A percentile compares a stretch with the other conserved stretches of the same genome.
Evolutionary conservation across 192 early-diverging fungal genomes (phyloP).

Genomic region (Pecoramyces ruminantium): DNA sequence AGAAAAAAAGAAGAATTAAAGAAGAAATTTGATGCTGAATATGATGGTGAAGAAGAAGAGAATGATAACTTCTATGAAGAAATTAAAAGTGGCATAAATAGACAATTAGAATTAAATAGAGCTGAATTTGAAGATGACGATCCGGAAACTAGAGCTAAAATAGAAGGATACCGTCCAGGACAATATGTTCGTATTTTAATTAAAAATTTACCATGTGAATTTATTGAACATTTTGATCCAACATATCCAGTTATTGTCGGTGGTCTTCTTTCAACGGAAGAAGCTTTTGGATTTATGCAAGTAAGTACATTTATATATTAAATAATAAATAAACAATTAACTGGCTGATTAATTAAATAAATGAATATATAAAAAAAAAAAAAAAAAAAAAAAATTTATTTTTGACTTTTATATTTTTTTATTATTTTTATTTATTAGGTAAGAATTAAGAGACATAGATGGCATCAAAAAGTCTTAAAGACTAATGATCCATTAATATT

Average conservation of each 20-base stretch:
- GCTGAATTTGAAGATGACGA: constrained; percentile 79
- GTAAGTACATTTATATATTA: constrained; percentile 13
- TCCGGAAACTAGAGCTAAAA: constrained; percentile 44
- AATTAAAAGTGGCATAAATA: constrained; percentile 72
- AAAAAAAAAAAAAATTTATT: no score
- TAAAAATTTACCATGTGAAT: constrained; percentile 83
- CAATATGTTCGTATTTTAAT: constrained; percentile 84
- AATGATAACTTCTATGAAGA: constrained; percentile 80
- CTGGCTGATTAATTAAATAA: no score
- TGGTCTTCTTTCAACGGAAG: constrained; percentile 72
- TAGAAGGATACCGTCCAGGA: constrained; percentile 87
- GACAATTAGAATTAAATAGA: constrained; percentile 66
- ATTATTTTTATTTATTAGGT: constrained; percentile 21
- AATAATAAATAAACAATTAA: no score
- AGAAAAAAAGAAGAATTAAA: constrained; percentile 78
- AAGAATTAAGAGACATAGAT: constrained; percentile 93
- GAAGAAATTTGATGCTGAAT: constrained; percentile 84
- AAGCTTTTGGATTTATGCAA: constrained; percentile 86
- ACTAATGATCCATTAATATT: constrained; percentile 95
- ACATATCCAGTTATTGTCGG: constrained; percentile 81
- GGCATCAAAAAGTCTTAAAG: constrained; percentile 90
- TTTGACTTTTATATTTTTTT: no score
- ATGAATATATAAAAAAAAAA: no score
- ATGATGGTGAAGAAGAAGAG: constrained; percentile 35
- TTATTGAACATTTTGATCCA: constrained; percentile 82